Percentiles rank a stretch among this genome's conserved stretches.
Evolutionary conservation across 1,139 yeast genomes (phyloP).

Genomic region (Blastobotrys aristatus): DNA sequence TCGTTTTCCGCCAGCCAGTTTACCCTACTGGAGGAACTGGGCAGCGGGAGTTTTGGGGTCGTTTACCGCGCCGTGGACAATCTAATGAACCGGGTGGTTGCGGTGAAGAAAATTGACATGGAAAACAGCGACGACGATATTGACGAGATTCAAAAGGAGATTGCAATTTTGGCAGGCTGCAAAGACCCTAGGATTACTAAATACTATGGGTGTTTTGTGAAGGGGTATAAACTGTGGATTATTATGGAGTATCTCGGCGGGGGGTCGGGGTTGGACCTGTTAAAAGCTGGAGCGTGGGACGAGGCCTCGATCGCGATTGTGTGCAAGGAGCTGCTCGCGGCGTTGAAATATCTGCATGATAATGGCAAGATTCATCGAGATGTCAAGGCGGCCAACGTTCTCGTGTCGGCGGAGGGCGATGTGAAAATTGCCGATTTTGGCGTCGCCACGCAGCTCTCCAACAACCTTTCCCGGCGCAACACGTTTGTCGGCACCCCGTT

Average conservation of each 20-base stretch:
- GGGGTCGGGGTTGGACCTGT: slow-evolving; percentile 69
- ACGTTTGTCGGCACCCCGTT: slow-evolving; percentile 98
- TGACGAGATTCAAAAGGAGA: slow-evolving; percentile 75
- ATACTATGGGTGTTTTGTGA: slow-evolving; percentile 76
- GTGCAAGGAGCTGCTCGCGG: slow-evolving; percentile 53
- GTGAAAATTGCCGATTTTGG: slow-evolving; percentile 96
- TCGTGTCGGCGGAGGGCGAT: slow-evolving; percentile 62
- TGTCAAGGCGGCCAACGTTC: slow-evolving; percentile 77
- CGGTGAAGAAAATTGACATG: slow-evolving; percentile 51
- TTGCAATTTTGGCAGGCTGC: slow-evolving; percentile 71
- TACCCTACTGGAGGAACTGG: slow-evolving; percentile 68
- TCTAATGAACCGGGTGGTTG: slow-evolving; percentile 17
- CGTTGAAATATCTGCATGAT: slow-evolving; percentile 64
- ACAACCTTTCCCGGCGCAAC: slow-evolving; percentile 67
- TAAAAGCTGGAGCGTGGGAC: slow-evolving; percentile 51
- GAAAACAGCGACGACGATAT: slow-evolving; percentile 74
- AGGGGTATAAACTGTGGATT: slow-evolving; percentile 78
- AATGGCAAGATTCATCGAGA: slow-evolving; percentile 85
- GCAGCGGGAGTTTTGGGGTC: slow-evolving; percentile 85
- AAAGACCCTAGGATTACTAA: slow-evolving; percentile 62
- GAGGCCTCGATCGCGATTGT: slow-evolving; percentile 57
- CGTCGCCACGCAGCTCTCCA: slow-evolving; percentile 82
- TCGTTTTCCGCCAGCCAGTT: slow-evolving; percentile 45
- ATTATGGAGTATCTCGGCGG: slow-evolving; percentile 75
- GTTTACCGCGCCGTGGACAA: slow-evolving; percentile 70